Conservation (phyloP, 768 basidiomycete genomes). For the Tulasnella sp. region DNA sequence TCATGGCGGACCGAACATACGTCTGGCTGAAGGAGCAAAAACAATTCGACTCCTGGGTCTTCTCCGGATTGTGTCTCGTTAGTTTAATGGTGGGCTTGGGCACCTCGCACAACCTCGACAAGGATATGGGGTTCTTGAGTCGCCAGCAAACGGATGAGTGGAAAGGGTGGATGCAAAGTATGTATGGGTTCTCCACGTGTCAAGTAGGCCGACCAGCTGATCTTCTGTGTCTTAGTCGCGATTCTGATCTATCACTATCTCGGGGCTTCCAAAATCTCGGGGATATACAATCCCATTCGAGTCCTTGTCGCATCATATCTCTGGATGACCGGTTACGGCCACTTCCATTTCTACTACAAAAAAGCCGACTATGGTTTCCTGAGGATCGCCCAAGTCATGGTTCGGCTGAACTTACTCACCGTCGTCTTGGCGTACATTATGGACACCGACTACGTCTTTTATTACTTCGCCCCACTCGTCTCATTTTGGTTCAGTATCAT, state of each 20-base stretch:
- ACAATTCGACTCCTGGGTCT: conserved; percentile 59
- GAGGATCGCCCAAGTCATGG: conserved; percentile 66
- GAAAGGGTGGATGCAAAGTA: conserved; percentile 98
- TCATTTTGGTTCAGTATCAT: conserved; percentile 86
- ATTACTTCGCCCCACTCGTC: conserved; percentile 85
- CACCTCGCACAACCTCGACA: conserved; percentile 60
- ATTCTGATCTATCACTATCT: conserved; percentile 91
- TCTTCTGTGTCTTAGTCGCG: conserved; percentile 42
- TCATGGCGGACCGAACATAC: conserved; percentile 71
- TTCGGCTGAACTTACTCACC: conserved; percentile 77
- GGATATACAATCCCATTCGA: conserved; percentile 88
- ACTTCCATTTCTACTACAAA: conserved; percentile 78
- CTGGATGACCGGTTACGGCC: conserved; percentile 91
- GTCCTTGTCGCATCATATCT: conserved; percentile 81
- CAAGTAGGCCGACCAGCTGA: not conserved
- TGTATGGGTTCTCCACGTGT: conserved; percentile 24
- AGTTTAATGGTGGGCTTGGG: conserved; percentile 48
- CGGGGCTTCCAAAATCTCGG: conserved; percentile 79
- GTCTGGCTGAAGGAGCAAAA: conserved; percentile 89
- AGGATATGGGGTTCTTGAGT: conserved; percentile 81
- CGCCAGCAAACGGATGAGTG: conserved; percentile 93
- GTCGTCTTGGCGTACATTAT: conserved; percentile 77
- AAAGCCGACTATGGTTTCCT: conserved; percentile 78
- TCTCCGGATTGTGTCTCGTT: conserved; percentile 46
- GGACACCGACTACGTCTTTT: conserved; percentile 85